Percentiles rank a stretch among this genome's conserved stretches.
These are phyloP conservation scores for Psilocybe cyanescens DNA, from an alignment of 768 basidiomycete species.

Conservation along the genomic window DNA sequence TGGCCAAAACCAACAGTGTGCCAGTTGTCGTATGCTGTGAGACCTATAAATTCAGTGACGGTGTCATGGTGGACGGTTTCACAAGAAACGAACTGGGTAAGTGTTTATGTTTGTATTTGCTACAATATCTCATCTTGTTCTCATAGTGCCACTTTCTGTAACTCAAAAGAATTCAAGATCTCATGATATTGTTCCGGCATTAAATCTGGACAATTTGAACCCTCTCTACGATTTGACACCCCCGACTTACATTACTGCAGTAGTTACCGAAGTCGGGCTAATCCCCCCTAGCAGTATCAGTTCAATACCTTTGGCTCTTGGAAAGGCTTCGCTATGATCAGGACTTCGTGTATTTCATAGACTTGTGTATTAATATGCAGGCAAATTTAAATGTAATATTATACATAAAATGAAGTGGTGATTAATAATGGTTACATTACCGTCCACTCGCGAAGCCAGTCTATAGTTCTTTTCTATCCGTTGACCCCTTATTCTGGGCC, in stretches of 20 bases:
- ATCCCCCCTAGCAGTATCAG: constrained; percentile 93
- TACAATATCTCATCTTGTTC: not conserved
- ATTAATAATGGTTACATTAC: not conserved
- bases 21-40: constrained; percentile 98
- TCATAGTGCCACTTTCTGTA: constrained; percentile 39
- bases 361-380: constrained; percentile 14
- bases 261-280: constrained; percentile 96
- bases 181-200: constrained; percentile 32
- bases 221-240: constrained; percentile 96
- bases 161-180: constrained; percentile 29
- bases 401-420: not conserved
- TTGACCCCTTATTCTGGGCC: constrained; percentile 20
- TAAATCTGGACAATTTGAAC: constrained; percentile 78
- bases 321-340: constrained; percentile 47
- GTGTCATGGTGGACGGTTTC: constrained; percentile 90
- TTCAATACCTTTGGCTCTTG: constrained; percentile 77
- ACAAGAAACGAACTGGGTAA: constrained; percentile 95
- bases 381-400: constrained; percentile 2
- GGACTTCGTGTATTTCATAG: not conserved
- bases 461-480: constrained; percentile 36
- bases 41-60: constrained; percentile 97
- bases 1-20: constrained; percentile 86
- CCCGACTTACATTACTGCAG: constrained; percentile 88
- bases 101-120: constrained; percentile 19
- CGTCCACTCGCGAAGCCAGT: not conserved